phyloP scores from a whole-genome alignment of 1,284 basidiomycete genomes.

The Apiotrichum veenhuisii region DNA sequence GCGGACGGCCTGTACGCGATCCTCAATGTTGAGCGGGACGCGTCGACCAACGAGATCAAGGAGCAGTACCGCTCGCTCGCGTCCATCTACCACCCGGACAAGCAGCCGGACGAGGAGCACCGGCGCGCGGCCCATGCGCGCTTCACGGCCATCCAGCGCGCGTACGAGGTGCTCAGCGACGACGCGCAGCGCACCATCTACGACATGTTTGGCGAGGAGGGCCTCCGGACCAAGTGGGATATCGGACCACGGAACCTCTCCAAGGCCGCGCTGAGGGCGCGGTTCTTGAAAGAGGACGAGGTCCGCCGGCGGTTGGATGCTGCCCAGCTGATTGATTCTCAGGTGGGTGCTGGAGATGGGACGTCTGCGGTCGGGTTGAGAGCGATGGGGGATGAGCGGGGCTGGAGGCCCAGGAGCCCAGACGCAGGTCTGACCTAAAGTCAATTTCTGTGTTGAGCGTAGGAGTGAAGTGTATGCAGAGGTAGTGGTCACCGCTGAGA shows the following conservation, averaged over 20 bases:
- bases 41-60: conserved; percentile 37
- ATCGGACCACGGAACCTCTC: conserved; percentile 50
- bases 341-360: conserved; percentile 23
- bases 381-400: too few species aligned
- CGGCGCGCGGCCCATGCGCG: conserved; percentile 34
- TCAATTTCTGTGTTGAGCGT: too few species aligned
- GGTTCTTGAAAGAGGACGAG: conserved; percentile 50
- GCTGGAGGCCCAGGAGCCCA: too few species aligned
- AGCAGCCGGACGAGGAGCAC: conserved; percentile 49
- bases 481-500: too few species aligned
- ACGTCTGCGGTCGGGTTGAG: neutral
- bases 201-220: conserved; percentile 56
- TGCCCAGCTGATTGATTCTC: conserved; percentile 54
- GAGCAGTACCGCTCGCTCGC: conserved; percentile 45
- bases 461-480: too few species aligned
- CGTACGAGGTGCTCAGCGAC: conserved; percentile 52
- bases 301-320: conserved; percentile 50
- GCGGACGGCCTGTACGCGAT: conserved; percentile 35
- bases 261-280: conserved; percentile 45
- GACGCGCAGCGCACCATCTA: conserved; percentile 53
- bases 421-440: too few species aligned
- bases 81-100: conserved; percentile 55
- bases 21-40: conserved; percentile 41
- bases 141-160: conserved; percentile 44
- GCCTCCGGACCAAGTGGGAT: conserved; percentile 53